These are phyloP conservation scores for Begonia masoniana DNA, from an alignment of 306 rosid genomes.

Conservation along the genomic window DNA sequence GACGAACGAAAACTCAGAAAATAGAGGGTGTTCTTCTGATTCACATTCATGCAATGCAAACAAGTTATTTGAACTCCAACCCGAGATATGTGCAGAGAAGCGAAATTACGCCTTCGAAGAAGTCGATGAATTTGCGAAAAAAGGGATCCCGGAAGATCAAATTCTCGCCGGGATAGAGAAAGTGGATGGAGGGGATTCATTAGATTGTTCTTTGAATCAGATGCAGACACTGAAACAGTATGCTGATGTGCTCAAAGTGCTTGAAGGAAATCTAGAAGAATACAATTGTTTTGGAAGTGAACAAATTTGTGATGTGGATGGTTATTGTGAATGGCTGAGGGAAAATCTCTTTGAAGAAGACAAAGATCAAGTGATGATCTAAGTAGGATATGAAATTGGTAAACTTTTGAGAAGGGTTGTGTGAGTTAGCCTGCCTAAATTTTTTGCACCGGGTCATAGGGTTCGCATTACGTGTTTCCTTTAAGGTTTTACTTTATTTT, in stretches of 20 bases:
- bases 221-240: background rate
- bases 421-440: no score
- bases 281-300: constrained; percentile 1
- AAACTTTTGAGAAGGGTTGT: no score
- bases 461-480: no score
- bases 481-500: no score
- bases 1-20: no score
- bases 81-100: background rate
- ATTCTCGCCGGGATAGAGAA: no score
- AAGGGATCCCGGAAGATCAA: background rate
- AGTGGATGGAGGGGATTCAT: background rate
- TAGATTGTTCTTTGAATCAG: background rate
- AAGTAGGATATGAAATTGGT: no score
- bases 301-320: constrained; percentile 5
- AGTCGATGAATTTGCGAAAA: no score
- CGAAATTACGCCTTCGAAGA: background rate
- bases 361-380: no score
- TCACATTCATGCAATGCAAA: no score
- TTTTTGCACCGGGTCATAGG: no score
- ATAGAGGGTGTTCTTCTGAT: no score
- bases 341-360: background rate
- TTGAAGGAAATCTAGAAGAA: constrained; percentile 17
- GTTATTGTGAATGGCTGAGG: constrained; percentile 2
- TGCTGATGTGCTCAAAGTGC: constrained; percentile 6
- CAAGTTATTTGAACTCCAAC: background rate